Percentiles rank a stretch among this genome's conserved stretches.
Conservation (phyloP, 208 protist species). For the Balamuthia mandrillaris region DNA sequence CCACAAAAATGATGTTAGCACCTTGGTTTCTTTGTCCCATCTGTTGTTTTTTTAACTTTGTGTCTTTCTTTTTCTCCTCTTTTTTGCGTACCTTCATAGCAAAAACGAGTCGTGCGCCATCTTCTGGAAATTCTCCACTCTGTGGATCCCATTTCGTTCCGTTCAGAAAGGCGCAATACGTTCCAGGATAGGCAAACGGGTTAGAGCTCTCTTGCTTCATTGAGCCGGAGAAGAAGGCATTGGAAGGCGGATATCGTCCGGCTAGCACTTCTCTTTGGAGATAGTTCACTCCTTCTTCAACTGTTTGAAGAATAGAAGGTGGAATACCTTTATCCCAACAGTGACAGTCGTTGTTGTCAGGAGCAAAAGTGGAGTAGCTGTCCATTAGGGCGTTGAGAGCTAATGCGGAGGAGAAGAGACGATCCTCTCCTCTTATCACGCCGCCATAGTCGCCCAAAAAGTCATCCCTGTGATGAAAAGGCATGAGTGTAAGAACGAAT, state of each 20-base stretch:
- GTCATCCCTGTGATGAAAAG: not conserved
- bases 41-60: too few relatives aligned
- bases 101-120: too few relatives aligned
- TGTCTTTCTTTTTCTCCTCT: too few relatives aligned
- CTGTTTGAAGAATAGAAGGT: not conserved
- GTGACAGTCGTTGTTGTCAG: not conserved
- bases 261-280: not conserved
- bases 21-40: too few relatives aligned
- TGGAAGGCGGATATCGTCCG: not conserved
- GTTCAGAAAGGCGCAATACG: too few relatives aligned
- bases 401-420: not conserved
- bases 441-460: not conserved
- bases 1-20: too few relatives aligned
- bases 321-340: not conserved
- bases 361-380: not conserved
- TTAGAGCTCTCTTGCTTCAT: not conserved
- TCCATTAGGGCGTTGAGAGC: slow-evolving; percentile 1
- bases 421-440: not conserved
- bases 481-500: too few relatives aligned
- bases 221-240: slow-evolving; percentile 13
- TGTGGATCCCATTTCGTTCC: too few relatives aligned
- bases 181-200: too few relatives aligned
- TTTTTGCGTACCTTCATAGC: too few relatives aligned
- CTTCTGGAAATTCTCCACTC: too few relatives aligned
- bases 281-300: not conserved